Evolutionary conservation across 2,329 filamentous ascomycete genomes (phyloP).

Genomic region (Ophiostoma novo-ulmi): DNA sequence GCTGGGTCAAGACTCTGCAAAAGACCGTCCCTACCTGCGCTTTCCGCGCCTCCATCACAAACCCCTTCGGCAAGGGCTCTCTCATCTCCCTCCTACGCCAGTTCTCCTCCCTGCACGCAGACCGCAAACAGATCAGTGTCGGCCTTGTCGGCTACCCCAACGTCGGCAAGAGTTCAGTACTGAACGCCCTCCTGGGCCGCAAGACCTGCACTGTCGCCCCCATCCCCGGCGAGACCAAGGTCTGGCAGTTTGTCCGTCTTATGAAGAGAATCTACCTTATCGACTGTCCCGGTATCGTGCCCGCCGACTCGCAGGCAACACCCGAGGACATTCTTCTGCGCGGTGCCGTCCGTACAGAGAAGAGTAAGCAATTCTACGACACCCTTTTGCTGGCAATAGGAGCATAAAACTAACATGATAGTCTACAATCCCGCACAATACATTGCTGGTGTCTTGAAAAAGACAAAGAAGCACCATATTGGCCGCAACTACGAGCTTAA

Average conservation of each 20-base stretch:
- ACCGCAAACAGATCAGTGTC: slow-evolving; percentile 74
- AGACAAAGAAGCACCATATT: slow-evolving; percentile 80
- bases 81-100: slow-evolving; percentile 87
- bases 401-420: slow-evolving; percentile 34
- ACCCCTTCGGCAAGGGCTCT: slow-evolving; percentile 93
- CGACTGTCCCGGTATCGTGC: slow-evolving; percentile 94
- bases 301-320: slow-evolving; percentile 76
- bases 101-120: slow-evolving; percentile 65
- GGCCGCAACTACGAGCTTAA: slow-evolving; percentile 89
- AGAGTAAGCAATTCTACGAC: slow-evolving; percentile 36
- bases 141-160: slow-evolving; percentile 81
- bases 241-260: slow-evolving; percentile 40
- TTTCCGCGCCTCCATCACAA: slow-evolving; percentile 90
- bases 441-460: slow-evolving; percentile 72
- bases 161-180: slow-evolving; percentile 92
- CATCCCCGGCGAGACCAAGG: slow-evolving; percentile 90
- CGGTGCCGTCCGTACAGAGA: slow-evolving; percentile 90
- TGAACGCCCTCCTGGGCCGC: slow-evolving; percentile 89
- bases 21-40: slow-evolving; percentile 91
- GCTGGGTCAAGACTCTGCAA: slow-evolving; percentile 83
- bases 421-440: slow-evolving; percentile 94
- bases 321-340: slow-evolving; percentile 84
- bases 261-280: slow-evolving; percentile 86
- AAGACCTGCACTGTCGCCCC: slow-evolving; percentile 90
- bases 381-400: no score